Evolutionary conservation across 1,284 basidiomycete species (phyloP).

Genomic region (Trichosporon ovoides): DNA sequence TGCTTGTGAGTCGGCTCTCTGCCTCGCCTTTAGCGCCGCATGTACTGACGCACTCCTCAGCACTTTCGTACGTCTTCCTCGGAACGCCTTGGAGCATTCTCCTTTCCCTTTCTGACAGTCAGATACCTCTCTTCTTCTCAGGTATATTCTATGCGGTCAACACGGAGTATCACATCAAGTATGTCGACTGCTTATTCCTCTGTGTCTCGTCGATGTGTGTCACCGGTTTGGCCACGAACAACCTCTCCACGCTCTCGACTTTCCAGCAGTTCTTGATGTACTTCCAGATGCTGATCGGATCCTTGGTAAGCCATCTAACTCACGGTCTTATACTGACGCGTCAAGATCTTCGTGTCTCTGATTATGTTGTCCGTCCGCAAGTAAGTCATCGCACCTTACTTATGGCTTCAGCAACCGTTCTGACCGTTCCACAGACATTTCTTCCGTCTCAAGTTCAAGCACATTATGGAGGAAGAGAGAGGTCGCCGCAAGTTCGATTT

Average conservation of each 20-base stretch:
- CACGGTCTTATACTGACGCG: constrained; percentile 1
- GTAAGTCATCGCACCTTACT: constrained; percentile 12
- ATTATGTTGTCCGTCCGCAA: constrained; percentile 48
- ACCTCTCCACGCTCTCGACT: constrained; percentile 50
- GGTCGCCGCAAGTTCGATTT: constrained; percentile 25
- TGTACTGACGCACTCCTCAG: constrained; percentile 10
- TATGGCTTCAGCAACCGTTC: too few relatives aligned
- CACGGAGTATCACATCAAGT: constrained; percentile 46
- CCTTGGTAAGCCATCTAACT: constrained; percentile 34
- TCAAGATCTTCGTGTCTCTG: constrained; percentile 44
- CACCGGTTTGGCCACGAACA: constrained; percentile 52
- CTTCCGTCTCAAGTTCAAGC: constrained; percentile 66
- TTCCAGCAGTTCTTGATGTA: constrained; percentile 53
- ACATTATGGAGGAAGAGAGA: constrained; percentile 56
- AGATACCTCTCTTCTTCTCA: constrained; percentile 51
- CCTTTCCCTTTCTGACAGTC: constrained; percentile 1
- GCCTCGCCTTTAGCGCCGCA: neutral
- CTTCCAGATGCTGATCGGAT: constrained; percentile 47
- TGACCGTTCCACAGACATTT: constrained; percentile 55
- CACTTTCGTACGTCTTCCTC: constrained; percentile 42
- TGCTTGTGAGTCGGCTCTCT: constrained; percentile 36
- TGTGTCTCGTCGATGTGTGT: constrained; percentile 54
- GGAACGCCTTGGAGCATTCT: neutral
- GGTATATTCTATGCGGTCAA: constrained; percentile 50
- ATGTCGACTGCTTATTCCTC: constrained; percentile 52